phyloP scores from a whole-genome alignment of 371 early-diverging fungal genomes.

The Mortierella sp. region DNA sequence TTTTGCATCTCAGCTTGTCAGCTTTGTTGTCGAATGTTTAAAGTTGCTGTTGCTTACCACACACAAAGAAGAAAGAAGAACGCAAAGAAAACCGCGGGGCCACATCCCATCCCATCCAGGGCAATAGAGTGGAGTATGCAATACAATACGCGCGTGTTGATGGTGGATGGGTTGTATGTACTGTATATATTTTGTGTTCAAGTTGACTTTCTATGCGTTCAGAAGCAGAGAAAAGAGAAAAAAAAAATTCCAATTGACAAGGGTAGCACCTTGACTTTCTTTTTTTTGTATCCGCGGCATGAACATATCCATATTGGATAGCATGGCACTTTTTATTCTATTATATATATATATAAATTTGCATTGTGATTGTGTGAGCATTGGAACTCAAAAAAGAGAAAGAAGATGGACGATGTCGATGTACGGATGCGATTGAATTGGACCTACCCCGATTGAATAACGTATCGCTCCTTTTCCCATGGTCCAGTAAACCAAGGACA shows the following conservation, averaged over 20 bases:
- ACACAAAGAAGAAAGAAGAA: not conserved
- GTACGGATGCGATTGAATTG: not conserved
- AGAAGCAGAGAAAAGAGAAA: not conserved
- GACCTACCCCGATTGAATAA: not conserved
- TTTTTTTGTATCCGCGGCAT: not conserved
- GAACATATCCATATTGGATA: not conserved
- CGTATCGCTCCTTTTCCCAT: not conserved
- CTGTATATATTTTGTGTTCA: not conserved
- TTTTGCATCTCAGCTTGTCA: conserved; percentile 1
- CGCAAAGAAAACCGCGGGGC: conserved; percentile 7
- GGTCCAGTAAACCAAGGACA: too few species aligned
- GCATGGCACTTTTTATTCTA: conserved; percentile 5
- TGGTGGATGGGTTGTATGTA: not conserved
- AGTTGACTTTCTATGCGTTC: not conserved
- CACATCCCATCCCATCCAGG: not conserved
- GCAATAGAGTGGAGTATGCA: too few species aligned
- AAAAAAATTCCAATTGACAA: not conserved
- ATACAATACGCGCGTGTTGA: not conserved
- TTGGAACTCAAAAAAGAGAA: not conserved
- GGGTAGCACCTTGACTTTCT: not conserved
- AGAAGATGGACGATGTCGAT: not conserved
- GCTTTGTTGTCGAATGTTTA: not conserved
- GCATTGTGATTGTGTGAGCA: conserved; percentile 5
- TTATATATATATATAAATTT: not conserved
- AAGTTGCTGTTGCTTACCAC: conserved; percentile 10